A percentile compares a stretch with the other conserved stretches of the same genome.
These are phyloP conservation scores for Sparassis latifolia DNA, from an alignment of 1,284 basidiomycete species.

Conservation along the genomic window DNA sequence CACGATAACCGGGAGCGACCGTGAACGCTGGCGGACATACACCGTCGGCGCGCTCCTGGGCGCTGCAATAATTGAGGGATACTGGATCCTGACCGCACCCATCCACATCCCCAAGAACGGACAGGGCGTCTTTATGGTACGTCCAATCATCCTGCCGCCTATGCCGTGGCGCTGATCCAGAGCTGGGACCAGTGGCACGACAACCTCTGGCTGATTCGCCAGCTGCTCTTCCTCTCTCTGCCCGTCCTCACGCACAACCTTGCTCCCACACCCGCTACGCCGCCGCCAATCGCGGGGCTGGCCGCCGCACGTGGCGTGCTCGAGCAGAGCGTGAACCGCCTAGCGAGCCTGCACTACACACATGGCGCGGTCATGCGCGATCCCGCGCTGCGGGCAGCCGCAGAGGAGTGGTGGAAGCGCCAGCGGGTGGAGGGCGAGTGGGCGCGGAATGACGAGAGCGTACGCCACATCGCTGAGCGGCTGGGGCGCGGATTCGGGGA, in stretches of 20 bases:
- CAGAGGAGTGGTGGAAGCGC: conserved; percentile 48
- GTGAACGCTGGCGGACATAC: conserved; percentile 43
- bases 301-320: conserved; percentile 30
- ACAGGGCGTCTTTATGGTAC: conserved; percentile 46
- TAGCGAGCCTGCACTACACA: conserved; percentile 49
- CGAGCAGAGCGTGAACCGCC: conserved; percentile 19
- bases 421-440: conserved; percentile 45
- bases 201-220: conserved; percentile 43
- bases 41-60: conserved; percentile 42
- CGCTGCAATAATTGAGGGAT: conserved; percentile 46
- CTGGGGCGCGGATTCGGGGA: conserved; percentile 41
- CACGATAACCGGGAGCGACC: conserved; percentile 31
- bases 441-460: conserved; percentile 38
- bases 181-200: conserved; percentile 54
- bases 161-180: neutral
- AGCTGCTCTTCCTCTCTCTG: conserved; percentile 50
- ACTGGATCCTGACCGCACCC: conserved; percentile 40
- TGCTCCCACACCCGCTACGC: conserved; percentile 23
- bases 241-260: conserved; percentile 45
- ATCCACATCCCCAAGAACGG: conserved; percentile 38
- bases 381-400: conserved; percentile 39
- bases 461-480: conserved; percentile 44
- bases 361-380: conserved; percentile 49
- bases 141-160: conserved; percentile 14
- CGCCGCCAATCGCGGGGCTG: conserved; percentile 27